phyloP scores from a whole-genome alignment of 768 basidiomycete species.

The Boletus sp. region DNA sequence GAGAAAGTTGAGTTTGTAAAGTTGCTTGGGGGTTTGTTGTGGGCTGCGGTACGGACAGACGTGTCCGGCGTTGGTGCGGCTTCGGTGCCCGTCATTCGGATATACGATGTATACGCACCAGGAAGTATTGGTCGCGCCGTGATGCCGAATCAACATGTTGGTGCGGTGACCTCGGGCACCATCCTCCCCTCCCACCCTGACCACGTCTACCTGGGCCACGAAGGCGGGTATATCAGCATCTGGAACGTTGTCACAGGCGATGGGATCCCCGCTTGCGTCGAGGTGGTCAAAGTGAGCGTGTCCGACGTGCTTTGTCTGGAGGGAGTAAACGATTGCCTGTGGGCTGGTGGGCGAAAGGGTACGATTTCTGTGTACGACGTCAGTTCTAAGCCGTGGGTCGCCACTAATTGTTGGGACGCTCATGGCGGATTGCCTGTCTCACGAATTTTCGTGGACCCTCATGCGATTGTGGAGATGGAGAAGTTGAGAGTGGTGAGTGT shows the following conservation, averaged over 20 bases:
- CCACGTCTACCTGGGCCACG: slow-evolving; percentile 82
- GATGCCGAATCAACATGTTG: slow-evolving; percentile 66
- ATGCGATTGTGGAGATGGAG: slow-evolving; percentile 65
- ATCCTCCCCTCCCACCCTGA: slow-evolving; percentile 65
- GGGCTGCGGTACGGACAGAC: slow-evolving; percentile 69
- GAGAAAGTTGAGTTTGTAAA: slow-evolving; percentile 83
- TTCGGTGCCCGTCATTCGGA: slow-evolving; percentile 68
- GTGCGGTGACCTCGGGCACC: slow-evolving; percentile 79
- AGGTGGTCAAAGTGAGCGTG: slow-evolving; percentile 74
- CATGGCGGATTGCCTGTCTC: slow-evolving; percentile 66
- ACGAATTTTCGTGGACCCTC: slow-evolving; percentile 65
- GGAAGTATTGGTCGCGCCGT: slow-evolving; percentile 53
- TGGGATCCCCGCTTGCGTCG: slow-evolving; percentile 60
- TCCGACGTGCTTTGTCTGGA: slow-evolving; percentile 82
- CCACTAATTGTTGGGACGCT: slow-evolving; percentile 86
- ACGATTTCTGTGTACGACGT: slow-evolving; percentile 81
- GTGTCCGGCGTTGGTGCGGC: slow-evolving; percentile 39
- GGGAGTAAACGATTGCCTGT: slow-evolving; percentile 79
- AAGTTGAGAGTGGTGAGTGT: slow-evolving; percentile 70
- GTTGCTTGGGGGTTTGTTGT: slow-evolving; percentile 71
- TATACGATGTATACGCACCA: slow-evolving; percentile 72
- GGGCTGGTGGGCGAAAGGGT: slow-evolving; percentile 86
- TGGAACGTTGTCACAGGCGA: slow-evolving; percentile 62
- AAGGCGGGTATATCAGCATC: slow-evolving; percentile 84
- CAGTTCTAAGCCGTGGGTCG: slow-evolving; percentile 69